Evolutionary conservation across 352 stramenopile genomes (phyloP), one percentile per base, ranked within the genome.

Genomic region (Phytopythium ostracodes): DNA sequence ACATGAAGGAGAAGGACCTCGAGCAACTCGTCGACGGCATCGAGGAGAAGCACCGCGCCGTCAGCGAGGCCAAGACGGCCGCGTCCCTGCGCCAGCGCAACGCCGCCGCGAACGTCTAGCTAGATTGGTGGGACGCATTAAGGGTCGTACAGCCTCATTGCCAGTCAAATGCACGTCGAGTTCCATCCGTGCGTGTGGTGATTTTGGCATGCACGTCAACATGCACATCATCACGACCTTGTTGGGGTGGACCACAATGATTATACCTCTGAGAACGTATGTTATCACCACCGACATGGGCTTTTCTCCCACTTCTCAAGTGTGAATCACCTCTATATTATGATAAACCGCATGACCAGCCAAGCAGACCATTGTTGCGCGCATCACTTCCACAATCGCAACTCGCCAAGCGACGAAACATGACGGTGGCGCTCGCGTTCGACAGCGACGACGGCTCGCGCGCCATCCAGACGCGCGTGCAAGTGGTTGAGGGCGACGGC

Each of bases 371-470:
- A 38, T 15, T 38, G 3, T 1, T 1, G 33, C 33, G 33, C 33
- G 33, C 33, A 47, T 47, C 42, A 47, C 42, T 22, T 47, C 7
- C 6, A n/a, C n/a, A 14, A 14, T 47, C 42, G 5, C 8, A 7
- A 33, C 11, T 12, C 42, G 8, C 1, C 42, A 47, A 25, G 17
- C 42, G 18, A 46, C 15, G 22, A 5, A 47, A 20, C 12, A 91
- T 91, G 82, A 87, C 78, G 49, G 81, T 91, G 38, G 73, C 81
- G 47, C 69, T 92, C 54, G 81, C 84, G 40, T 94, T 94, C 67
- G 86, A 92, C 67, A 77, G 72, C 43, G 86, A 93, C 73, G 84
- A 94, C 71, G 84, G 84, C 63, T 91, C 85, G 59, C 83, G 85
- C 35, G 81, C 65, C 56, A 88, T 93, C 40, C 66, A 88, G 68